Base-by-base conservation (phyloP, 2,329 filamentous ascomycete genomes). In the Mycosphaerelloides madeirae region DNA sequence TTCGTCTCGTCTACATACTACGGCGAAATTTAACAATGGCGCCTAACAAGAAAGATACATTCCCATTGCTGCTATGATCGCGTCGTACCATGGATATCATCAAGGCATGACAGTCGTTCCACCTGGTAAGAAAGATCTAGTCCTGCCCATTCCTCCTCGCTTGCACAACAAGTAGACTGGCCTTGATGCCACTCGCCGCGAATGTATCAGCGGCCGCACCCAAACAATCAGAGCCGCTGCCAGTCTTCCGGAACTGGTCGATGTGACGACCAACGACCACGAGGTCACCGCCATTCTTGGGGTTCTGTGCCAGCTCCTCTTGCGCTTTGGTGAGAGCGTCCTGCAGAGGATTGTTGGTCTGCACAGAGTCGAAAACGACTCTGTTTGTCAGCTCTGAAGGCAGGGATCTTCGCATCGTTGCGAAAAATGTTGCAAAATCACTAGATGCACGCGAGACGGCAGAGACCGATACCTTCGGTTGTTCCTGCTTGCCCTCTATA, bases 161-260 rank as follows among this genome's bases (percentile, higher is more conserved):
- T 66, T 87, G 81, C 20, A 90, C 74, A 43, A 89, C 77, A 41
- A 89, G 68, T 19, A 89, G 67, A 63, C 84, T 87, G 0, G 82
- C 79, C 51, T 74, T 76, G n/a, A 85, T 65, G 11, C 74, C 76
- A 34, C 71, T 72, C 40, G 73, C 73, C 33, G 81, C 74, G n/a
- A 84, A 65, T 44, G 74, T 72, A 61, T 82, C 77, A 8, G 78
- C 80, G 22, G 81, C 68, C n/a, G 71, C 66, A 8, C 83, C 82
- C 28, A 85, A 58, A 19, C 78, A 79, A 60, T 67, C 73, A 39
- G 65, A 68, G 15, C 33, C 28, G 11, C n/a, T n/a, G 9, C 63
- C 59, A 49, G 58, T 67, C 18, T 67, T 60, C 18, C 31, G 31
- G 37, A 54, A 54, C 49, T 76, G 71, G 32, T 48, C 54, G 35